Conservation (phyloP, 2,329 filamentous ascomycete species). For the Colletotrichum gloeosporioides region DNA sequence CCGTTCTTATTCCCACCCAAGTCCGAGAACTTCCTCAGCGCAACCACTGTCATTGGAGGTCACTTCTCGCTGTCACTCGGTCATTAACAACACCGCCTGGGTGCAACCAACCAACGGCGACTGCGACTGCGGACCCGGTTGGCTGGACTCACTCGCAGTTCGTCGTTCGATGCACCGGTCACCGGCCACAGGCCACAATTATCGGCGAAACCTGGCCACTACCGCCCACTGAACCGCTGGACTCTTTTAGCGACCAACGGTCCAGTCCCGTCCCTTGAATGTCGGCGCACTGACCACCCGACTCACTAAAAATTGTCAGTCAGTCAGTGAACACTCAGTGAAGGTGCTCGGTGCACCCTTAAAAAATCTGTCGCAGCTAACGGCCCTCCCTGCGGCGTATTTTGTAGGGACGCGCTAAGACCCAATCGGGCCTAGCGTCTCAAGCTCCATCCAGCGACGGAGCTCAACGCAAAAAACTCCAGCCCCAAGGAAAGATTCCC, state of each 20-base stretch:
- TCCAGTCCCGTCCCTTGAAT: neutral
- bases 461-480: conserved; percentile 49
- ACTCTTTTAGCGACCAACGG: neutral
- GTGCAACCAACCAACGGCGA: neutral
- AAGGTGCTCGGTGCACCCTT: neutral
- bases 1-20: conserved; percentile 17
- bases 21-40: conserved; percentile 17
- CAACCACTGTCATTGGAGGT: neutral
- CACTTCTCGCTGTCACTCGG: neutral
- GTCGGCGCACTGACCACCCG: neutral
- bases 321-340: neutral
- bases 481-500: conserved; percentile 42
- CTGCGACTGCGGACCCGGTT: neutral
- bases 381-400: conserved; percentile 18
- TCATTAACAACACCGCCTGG: neutral
- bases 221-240: neutral
- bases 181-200: conserved; percentile 11
- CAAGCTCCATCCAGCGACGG: conserved; percentile 38
- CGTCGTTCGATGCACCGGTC: neutral
- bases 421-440: conserved; percentile 36
- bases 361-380: neutral
- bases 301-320: neutral
- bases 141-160: neutral
- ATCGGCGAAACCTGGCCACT: neutral
- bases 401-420: conserved; percentile 24